Evolutionary conservation across 2,329 filamentous ascomycete species (phyloP).

Genomic region (Fusarium goolgardi): DNA sequence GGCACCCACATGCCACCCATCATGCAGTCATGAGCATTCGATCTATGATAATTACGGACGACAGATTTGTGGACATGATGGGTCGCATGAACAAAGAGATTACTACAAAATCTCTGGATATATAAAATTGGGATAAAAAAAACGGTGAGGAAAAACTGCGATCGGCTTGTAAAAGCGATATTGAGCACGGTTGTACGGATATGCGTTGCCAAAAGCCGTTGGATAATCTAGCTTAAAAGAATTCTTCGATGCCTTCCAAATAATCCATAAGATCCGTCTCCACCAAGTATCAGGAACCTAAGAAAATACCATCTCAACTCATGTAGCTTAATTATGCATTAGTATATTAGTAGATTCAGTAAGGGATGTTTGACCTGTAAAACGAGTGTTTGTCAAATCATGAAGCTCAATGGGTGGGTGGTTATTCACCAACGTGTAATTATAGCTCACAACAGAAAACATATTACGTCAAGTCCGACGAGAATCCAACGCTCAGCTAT

Average conservation of each 20-base stretch:
- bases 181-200: background rate
- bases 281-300: background rate
- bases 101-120: background rate
- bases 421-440: conserved; percentile 18
- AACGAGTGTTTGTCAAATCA: background rate
- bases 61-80: background rate
- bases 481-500: conserved; percentile 4
- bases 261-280: background rate
- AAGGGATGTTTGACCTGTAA: background rate
- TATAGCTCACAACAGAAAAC: conserved; percentile 20
- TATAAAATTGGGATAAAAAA: background rate
- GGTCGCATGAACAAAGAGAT: conserved; percentile 3
- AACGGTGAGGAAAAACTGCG: background rate
- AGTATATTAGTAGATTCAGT: background rate
- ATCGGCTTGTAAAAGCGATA: background rate
- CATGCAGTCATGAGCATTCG: conserved; percentile 22
- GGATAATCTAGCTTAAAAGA: background rate
- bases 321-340: too few species aligned
- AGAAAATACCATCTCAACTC: background rate
- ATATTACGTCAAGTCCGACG: background rate
- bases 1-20: conserved; percentile 22
- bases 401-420: conserved; percentile 17
- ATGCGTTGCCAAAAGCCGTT: background rate
- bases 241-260: background rate
- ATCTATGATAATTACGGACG: background rate